Evolutionary conservation across 208 protist species (phyloP).

Genomic region (Trypanosoma platydactyli): DNA sequence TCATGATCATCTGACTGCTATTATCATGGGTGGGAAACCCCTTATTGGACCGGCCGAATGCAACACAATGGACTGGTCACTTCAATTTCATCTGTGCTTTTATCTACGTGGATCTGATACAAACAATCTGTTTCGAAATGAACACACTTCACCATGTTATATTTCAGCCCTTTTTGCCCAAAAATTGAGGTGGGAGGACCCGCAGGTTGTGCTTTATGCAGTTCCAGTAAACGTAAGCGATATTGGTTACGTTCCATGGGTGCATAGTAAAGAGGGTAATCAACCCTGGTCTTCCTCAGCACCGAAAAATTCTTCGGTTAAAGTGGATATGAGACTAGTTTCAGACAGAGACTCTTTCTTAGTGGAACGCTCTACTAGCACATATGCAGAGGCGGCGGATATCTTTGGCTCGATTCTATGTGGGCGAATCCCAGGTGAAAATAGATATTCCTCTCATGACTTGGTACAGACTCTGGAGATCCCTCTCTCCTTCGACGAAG

Average conservation of each 20-base stretch:
- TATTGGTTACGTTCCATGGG: conserved; percentile 64
- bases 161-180: conserved; percentile 70
- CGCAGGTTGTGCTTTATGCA: conserved; percentile 68
- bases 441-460: background rate
- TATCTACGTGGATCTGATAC: conserved; percentile 71
- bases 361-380: conserved; percentile 17
- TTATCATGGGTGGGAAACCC: conserved; percentile 63
- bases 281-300: background rate
- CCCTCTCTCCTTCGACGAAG: conserved; percentile 14
- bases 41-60: conserved; percentile 74
- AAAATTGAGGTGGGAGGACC: conserved; percentile 55
- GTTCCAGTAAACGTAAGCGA: conserved; percentile 74
- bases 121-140: conserved; percentile 50
- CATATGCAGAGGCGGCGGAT: conserved; percentile 38
- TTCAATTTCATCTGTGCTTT: conserved; percentile 72
- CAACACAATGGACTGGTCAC: conserved; percentile 48
- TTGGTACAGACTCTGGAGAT: background rate
- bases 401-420: conserved; percentile 51
- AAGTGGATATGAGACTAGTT: conserved; percentile 1
- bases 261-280: background rate
- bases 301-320: conserved; percentile 1
- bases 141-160: conserved; percentile 66
- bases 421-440: conserved; percentile 37
- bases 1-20: conserved; percentile 49
- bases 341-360: background rate